These are phyloP conservation scores for Oryza longistaminata DNA, from an alignment of 176 grass and related monocot genomes.

Conservation along the genomic window DNA sequence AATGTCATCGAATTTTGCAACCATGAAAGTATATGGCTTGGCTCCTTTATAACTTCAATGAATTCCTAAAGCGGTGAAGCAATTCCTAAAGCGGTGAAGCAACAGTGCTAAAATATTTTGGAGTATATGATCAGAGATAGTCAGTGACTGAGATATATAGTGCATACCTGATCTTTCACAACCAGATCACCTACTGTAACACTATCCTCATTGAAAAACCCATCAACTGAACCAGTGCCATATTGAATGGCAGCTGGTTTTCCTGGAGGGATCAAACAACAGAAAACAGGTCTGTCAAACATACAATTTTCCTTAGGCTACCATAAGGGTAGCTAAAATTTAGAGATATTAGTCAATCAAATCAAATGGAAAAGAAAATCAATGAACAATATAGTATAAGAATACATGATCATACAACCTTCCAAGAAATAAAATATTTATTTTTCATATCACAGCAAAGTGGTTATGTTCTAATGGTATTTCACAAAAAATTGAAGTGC, in stretches of 20 bases:
- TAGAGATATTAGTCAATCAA: neutral
- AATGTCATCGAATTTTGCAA: conserved; percentile 88
- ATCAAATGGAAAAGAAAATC: neutral
- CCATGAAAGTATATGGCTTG: conserved; percentile 56
- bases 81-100: too few relatives aligned
- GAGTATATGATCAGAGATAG: neutral
- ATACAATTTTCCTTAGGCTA: neutral
- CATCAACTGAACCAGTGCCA: conserved; percentile 78
- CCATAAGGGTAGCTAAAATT: neutral
- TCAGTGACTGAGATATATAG: neutral
- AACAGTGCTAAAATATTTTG: neutral
- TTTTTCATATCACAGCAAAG: neutral
- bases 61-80: neutral
- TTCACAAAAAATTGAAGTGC: neutral
- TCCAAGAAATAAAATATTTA: neutral
- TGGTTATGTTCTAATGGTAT: neutral
- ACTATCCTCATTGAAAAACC: conserved; percentile 75
- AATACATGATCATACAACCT: neutral
- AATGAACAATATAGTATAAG: neutral
- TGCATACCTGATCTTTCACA: conserved; percentile 66
- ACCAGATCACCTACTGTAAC: conserved; percentile 67
- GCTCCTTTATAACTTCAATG: conserved; percentile 81
- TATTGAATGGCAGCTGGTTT: conserved; percentile 76
- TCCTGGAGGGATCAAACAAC: conserved; percentile 48
- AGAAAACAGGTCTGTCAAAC: conserved; percentile 22